Base-by-base conservation (phyloP, 2,329 filamentous ascomycete genomes). In the Stachybotrys chlorohalonatus region DNA sequence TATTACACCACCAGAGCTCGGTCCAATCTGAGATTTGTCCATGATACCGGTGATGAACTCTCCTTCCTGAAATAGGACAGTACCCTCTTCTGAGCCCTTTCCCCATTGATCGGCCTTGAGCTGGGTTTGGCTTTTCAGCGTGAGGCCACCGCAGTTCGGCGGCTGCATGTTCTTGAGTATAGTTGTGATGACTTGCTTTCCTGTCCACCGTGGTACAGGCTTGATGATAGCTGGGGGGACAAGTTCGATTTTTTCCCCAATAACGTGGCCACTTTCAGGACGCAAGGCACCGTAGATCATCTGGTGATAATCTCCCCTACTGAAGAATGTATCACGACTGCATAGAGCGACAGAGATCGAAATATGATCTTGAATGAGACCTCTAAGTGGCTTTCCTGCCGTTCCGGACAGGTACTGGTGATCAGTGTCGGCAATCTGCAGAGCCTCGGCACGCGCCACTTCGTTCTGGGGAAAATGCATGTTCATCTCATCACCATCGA, bases 391-490 rank as follows among this genome's bases (percentile, higher is more conserved):
- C 66, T 96, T 95, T 55, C 94, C 94, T 15, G 90, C 89, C 3
- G 94, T 99, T 17, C 88, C 90, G 39, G 92, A 95, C 42, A 99
- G 81, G 68, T 99, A 99, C 65, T 99, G 94, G 66, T 96, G 92
- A 68, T 99, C 93, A 3, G 94, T 96, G 68, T 97, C 93, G 45
- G 94, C 94, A 64, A 99, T 86, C 62, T 91, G 89, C 61, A 95
- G 81, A 2, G 94, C 94, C 73, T 99, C 94, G 2, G 93, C 89
- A 62, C 94, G 82, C 15, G 94, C 94, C 60, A 97, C 79, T 68
- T 97, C 95, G 62, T 96, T 97, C 64, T 99, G 94, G 1, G 94
- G 94, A 66, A 99, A 97, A 73, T 99, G 94, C 92, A 99, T 95
- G 70, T 99, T 99, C 94, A 99, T 99, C 72, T 99, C 94, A 68